Conservation (phyloP, 768 basidiomycete genomes). For the Boletus vinaceobasis region DNA sequence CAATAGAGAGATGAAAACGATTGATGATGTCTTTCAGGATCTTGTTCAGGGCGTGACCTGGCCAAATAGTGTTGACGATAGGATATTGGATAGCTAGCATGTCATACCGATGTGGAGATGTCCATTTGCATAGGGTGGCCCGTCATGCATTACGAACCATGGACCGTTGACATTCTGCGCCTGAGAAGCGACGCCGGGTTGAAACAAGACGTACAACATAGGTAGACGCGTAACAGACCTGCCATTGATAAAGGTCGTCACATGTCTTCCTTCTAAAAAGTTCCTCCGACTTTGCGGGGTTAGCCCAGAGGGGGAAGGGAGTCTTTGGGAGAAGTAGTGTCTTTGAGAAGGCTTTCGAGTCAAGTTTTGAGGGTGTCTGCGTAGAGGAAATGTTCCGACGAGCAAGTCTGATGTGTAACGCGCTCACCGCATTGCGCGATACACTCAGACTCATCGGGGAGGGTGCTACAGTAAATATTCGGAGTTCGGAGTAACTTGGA, state of each 20-base stretch:
- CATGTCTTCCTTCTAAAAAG: slow-evolving; percentile 61
- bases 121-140: slow-evolving; percentile 97
- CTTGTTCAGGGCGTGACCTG: slow-evolving; percentile 96
- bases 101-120: slow-evolving; percentile 86
- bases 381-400: slow-evolving; percentile 17
- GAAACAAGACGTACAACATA: neutral
- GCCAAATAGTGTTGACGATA: neutral
- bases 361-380: slow-evolving; percentile 1
- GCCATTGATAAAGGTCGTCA: slow-evolving; percentile 73
- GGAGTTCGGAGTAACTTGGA: neutral
- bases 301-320: slow-evolving; percentile 66
- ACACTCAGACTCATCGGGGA: slow-evolving; percentile 17
- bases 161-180: slow-evolving; percentile 61
- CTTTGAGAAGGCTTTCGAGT: slow-evolving; percentile 43
- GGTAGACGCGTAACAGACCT: slow-evolving; percentile 45
- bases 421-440: slow-evolving; percentile 15
- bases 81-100: neutral
- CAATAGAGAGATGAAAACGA: slow-evolving; percentile 77
- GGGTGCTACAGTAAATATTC: neutral
- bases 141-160: slow-evolving; percentile 87
- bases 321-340: slow-evolving; percentile 85
- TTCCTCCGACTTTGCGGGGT: slow-evolving; percentile 60
- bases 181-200: slow-evolving; percentile 36
- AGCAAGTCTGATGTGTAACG: slow-evolving; percentile 6
- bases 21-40: slow-evolving; percentile 95